phyloP scores from a whole-genome alignment of 805 yeast genomes.

The Metschnikowia picachoensis region DNA sequence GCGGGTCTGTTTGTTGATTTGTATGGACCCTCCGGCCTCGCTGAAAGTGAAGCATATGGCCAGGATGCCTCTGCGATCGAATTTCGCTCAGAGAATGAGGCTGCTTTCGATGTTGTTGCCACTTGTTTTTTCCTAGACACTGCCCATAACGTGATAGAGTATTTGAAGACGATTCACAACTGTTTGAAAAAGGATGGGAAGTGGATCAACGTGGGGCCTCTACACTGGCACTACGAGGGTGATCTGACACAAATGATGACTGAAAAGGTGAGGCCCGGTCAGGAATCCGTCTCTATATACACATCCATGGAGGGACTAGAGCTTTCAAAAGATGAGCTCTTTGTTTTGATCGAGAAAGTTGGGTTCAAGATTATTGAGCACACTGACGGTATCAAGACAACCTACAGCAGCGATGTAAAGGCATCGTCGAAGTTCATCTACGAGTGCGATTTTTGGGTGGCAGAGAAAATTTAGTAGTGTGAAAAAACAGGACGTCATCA shows the following conservation, averaged over 20 bases:
- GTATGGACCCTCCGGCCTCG: slow-evolving; percentile 49
- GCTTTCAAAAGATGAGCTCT: slow-evolving; percentile 51
- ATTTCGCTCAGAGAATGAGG: slow-evolving; percentile 38
- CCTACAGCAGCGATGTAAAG: slow-evolving; percentile 50
- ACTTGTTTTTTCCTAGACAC: slow-evolving; percentile 67
- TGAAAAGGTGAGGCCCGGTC: slow-evolving; percentile 10
- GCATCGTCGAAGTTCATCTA: slow-evolving; percentile 55
- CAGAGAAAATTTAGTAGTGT: slow-evolving; percentile 4
- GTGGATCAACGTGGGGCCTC: slow-evolving; percentile 69
- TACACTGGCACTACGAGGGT: slow-evolving; percentile 66
- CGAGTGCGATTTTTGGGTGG: slow-evolving; percentile 66
- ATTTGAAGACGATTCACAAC: slow-evolving; percentile 45
- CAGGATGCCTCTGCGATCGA: slow-evolving; percentile 35
- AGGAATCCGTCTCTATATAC: slow-evolving; percentile 23
- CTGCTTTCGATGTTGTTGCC: slow-evolving; percentile 42
- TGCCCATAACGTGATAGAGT: slow-evolving; percentile 55
- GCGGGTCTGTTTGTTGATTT: slow-evolving; percentile 71
- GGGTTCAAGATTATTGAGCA: slow-evolving; percentile 51
- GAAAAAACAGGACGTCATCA: not conserved
- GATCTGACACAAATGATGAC: slow-evolving; percentile 31
- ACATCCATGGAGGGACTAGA: slow-evolving; percentile 55
- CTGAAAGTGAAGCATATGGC: slow-evolving; percentile 33
- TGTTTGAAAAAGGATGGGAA: slow-evolving; percentile 43
- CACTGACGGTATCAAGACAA: slow-evolving; percentile 42
- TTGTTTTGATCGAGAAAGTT: slow-evolving; percentile 39